These are phyloP conservation scores for Aeschynomene evenia DNA, from an alignment of 306 rosid genomes.

Conservation along the genomic window DNA sequence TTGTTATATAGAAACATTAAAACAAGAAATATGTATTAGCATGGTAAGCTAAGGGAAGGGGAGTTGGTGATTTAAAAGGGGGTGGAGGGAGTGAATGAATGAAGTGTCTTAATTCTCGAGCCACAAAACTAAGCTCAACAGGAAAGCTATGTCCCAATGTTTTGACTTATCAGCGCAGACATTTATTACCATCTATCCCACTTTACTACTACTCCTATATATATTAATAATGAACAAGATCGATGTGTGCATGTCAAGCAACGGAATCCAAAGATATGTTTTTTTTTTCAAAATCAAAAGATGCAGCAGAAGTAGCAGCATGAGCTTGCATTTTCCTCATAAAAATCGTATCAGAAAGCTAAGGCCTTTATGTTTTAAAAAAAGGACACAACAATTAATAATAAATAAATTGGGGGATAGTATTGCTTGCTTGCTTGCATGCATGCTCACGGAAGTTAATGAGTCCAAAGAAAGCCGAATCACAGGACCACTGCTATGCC, in stretches of 20 bases:
- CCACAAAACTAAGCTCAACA: conserved; percentile 42
- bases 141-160: conserved; percentile 54
- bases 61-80: neutral
- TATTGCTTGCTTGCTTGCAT: no score
- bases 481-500: conserved; percentile 32
- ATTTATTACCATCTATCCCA: conserved; percentile 38
- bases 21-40: neutral
- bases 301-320: neutral
- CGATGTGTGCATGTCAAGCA: conserved; percentile 39
- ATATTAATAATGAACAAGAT: no score
- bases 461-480: neutral
- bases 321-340: conserved; percentile 19
- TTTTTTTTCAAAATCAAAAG: conserved; percentile 13
- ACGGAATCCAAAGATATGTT: conserved; percentile 43
- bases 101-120: conserved; percentile 45
- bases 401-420: no score
- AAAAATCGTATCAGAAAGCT: conserved; percentile 26
- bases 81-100: neutral
- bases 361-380: conserved; percentile 44
- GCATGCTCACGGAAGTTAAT: conserved; percentile 23
- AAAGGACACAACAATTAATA: no score
- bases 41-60: neutral
- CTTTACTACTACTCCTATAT: no score
- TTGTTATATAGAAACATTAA: neutral
- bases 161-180: conserved; percentile 51